Evolutionary conservation across 306 rosid species (phyloP).

Genomic region (Carpinus viminea): DNA sequence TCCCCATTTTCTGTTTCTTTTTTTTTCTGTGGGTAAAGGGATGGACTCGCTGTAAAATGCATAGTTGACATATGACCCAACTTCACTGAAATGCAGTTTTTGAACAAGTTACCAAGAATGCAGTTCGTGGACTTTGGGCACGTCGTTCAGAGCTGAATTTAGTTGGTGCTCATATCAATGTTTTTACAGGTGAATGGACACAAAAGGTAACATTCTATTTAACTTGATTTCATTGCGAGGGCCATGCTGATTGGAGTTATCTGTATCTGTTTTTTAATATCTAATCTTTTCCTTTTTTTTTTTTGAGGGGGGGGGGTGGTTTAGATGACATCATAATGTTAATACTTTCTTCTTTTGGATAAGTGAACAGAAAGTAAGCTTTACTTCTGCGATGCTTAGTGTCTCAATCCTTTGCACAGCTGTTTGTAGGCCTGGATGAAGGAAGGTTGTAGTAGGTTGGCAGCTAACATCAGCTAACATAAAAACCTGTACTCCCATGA

Average conservation of each 20-base stretch:
- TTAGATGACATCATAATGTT: not conserved
- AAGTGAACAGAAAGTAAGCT: not conserved
- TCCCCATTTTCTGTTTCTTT: not conserved
- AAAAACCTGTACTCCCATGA: not conserved
- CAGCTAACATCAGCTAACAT: not conserved
- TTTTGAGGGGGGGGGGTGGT: no score
- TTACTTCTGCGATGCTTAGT: not conserved
- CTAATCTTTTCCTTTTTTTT: not conserved
- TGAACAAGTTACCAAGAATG: slow-evolving; percentile 97
- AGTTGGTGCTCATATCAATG: slow-evolving; percentile 98
- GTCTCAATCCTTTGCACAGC: not conserved
- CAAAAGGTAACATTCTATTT: slow-evolving; percentile 77
- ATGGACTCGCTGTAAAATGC: not conserved
- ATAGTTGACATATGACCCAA: slow-evolving; percentile 7
- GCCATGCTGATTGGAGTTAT: not conserved
- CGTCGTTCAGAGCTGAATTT: slow-evolving; percentile 91
- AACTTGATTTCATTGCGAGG: slow-evolving; percentile 9
- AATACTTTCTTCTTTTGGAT: not conserved
- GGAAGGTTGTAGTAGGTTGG: not conserved
- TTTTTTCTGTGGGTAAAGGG: slow-evolving; percentile 15
- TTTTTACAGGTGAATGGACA: slow-evolving; percentile 99
- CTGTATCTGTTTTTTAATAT: not conserved
- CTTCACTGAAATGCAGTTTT: slow-evolving; percentile 62
- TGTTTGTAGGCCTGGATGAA: not conserved
- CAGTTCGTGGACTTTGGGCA: slow-evolving; percentile 96